Conservation (phyloP, 2,329 filamentous ascomycete genomes). For the Trichoderma koningiopsis region DNA sequence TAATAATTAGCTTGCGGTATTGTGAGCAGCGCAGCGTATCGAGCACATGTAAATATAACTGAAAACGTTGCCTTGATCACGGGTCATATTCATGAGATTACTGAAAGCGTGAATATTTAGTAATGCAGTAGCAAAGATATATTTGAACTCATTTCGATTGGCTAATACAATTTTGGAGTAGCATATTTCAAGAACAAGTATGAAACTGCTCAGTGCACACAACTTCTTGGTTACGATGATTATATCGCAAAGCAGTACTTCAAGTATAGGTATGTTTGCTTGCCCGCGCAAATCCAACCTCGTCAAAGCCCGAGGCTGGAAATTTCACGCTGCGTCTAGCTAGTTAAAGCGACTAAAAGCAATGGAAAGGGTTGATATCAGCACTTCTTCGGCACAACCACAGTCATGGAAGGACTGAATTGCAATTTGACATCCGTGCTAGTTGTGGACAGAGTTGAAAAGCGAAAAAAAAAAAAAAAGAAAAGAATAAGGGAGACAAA, state of each 20-base stretch:
- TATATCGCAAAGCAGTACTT: neutral
- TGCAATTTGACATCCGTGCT: conserved; percentile 99
- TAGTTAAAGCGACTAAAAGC: conserved; percentile 36
- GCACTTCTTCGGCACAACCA: conserved; percentile 99
- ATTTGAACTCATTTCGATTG: neutral
- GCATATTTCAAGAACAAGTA: neutral
- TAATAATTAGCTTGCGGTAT: neutral
- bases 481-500: too few species aligned
- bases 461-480: neutral
- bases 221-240: neutral
- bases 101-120: neutral
- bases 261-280: conserved; percentile 32
- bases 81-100: neutral
- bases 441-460: conserved; percentile 30
- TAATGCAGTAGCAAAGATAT: neutral
- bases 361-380: conserved; percentile 63
- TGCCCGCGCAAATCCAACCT: conserved; percentile 32
- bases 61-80: neutral
- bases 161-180: neutral
- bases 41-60: conserved; percentile 7
- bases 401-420: conserved; percentile 81
- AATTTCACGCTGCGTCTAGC: conserved; percentile 33
- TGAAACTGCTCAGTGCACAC: neutral
- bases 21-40: neutral
- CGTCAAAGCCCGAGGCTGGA: conserved; percentile 25